A percentile compares a stretch with the other conserved stretches of the same genome.
Conservation (phyloP, 306 rosid genomes). For the Abrus pulchellus region DNA sequence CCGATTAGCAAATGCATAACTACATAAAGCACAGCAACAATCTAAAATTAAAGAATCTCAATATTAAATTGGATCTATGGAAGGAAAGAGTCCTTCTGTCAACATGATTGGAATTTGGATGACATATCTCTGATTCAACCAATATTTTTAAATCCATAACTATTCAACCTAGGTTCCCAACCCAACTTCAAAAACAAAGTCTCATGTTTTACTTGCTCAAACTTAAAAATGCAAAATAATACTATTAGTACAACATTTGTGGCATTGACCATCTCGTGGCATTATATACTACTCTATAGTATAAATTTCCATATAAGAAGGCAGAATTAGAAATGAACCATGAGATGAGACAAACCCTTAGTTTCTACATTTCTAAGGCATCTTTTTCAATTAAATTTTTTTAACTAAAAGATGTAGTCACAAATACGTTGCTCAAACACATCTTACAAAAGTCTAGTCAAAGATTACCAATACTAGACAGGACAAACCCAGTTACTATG, state of each 20-base stretch:
- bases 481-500: slow-evolving; percentile 78
- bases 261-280: slow-evolving; percentile 5
- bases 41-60: neutral
- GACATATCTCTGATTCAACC: neutral
- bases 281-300: neutral
- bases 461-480: slow-evolving; percentile 82
- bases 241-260: neutral
- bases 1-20: slow-evolving; percentile 2
- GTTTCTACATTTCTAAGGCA: slow-evolving; percentile 17
- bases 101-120: neutral
- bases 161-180: neutral
- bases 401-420: neutral
- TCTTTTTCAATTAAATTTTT: neutral
- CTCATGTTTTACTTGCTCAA: neutral
- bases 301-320: slow-evolving; percentile 22
- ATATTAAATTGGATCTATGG: slow-evolving; percentile 20
- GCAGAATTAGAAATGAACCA: slow-evolving; percentile 21
- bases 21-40: neutral
- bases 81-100: neutral
- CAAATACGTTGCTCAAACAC: neutral
- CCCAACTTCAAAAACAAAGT: slow-evolving; percentile 6
- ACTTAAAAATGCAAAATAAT: neutral
- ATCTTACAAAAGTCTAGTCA: slow-evolving; percentile 18
- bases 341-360: slow-evolving; percentile 14
- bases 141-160: neutral